Base-by-base conservation (phyloP, 768 basidiomycete genomes). In the Tremella fuciformis region DNA sequence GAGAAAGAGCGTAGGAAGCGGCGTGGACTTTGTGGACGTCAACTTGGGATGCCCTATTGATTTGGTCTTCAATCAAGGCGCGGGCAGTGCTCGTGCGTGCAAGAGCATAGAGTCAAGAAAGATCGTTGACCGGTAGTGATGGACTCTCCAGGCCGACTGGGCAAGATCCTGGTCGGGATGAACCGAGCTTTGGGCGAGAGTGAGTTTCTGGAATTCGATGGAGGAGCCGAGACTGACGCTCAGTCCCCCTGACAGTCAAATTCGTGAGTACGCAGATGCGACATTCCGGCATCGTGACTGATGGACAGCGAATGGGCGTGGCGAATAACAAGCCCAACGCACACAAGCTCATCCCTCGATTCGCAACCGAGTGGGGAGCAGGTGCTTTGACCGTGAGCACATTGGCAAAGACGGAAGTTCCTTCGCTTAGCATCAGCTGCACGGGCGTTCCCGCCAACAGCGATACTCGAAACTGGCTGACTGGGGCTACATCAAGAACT, bases 21-120 rank as follows among this genome's bases (percentile, higher is more conserved):
- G 82, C 18, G 77, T 96, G 19, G 91, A 97, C 70, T 97, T 96
- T 67, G 89, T 93, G 1, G 93, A 99, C 70, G 78, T 98, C 63
- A 99, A 99, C 70, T 50, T 76, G 41, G 93, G 93, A 7, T 98
- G 96, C 76, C 96, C 96, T 2, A 98, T 98, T 66, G 96, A 99
- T 76, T 80, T 97, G 42, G 89, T 99, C 0, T 96, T 93, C 79
- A 88, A 88, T 68, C 83, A 84, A 13, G 92, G 92, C 2, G 91
- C 90, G 55, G 92, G 92, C 0, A 88, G 88, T 57, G 92, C 92
- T 24, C 76, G 91, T 92, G 67, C 51, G 88, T 85, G 8, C 47
- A 34, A 39, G 19, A 8, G 13, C 46, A 21, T 19, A 4, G 44
- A 13, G 21, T 19, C 6, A 15, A n/a, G n/a, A 4, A 6, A 6